These are phyloP conservation scores for Rhizoctonia solani DNA, from an alignment of 1,284 basidiomycete species.

Conservation along the genomic window DNA sequence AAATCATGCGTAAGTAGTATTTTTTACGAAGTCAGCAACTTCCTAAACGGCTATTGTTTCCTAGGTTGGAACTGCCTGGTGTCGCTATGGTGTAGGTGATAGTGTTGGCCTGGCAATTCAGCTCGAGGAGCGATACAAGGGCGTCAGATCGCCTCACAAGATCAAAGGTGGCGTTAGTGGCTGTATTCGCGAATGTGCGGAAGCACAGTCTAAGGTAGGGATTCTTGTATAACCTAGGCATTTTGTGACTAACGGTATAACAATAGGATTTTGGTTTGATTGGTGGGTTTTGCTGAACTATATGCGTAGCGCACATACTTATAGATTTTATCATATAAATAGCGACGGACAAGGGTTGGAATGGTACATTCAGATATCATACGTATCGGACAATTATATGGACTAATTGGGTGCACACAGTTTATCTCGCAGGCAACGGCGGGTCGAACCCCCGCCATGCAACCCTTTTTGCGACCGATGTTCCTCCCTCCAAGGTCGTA, in stretches of 20 bases:
- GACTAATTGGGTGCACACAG: constrained; percentile 44
- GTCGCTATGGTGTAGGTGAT: constrained; percentile 76
- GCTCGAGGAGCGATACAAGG: constrained; percentile 75
- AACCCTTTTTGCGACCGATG: constrained; percentile 57
- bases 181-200: constrained; percentile 74
- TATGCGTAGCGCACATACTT: background rate
- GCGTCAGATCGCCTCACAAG: constrained; percentile 73
- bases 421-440: constrained; percentile 76
- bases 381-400: background rate
- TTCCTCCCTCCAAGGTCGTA: constrained; percentile 65
- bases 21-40: background rate
- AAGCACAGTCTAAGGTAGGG: constrained; percentile 64
- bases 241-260: background rate
- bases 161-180: constrained; percentile 80
- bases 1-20: constrained; percentile 54
- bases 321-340: constrained; percentile 43
- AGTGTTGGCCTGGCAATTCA: constrained; percentile 74
- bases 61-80: constrained; percentile 65
- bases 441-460: constrained; percentile 68
- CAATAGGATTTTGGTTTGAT: constrained; percentile 67
- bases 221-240: background rate
- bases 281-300: background rate
- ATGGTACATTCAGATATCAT: constrained; percentile 49
- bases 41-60: background rate
- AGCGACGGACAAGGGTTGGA: constrained; percentile 79